Base-by-base conservation (phyloP, 306 rosid genomes). In the Casuarina equisetifolia region DNA sequence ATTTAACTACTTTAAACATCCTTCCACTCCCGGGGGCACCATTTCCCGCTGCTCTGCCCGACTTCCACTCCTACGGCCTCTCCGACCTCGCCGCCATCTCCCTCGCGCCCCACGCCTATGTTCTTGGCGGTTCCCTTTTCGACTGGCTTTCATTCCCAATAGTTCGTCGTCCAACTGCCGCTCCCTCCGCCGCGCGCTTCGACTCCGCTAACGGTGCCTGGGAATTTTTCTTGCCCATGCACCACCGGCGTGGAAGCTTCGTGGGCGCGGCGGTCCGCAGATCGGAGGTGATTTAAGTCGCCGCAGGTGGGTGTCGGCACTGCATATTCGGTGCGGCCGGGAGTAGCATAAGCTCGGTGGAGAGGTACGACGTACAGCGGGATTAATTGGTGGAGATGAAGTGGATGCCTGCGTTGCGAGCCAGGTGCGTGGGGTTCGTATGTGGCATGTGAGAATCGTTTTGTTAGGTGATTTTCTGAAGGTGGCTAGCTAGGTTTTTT, bases 141-240 rank as follows among this genome's bases (percentile, higher is more conserved):
- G 98, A 94, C 74, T 81, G 95, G 4, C 92, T 97, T n/a, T 94
- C 98, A 8, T 94, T 85, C 75, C 98, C 98, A 6, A 85, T 94
- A 42, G 87, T 89, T 52, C 96, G 32, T 25, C 32, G 93, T 1
- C 98, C 98, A 13, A 77, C 95, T 1, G 80, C 97, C 0, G 79
- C 97, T 1, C 66, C 89, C 1, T 54, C 90, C 1, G 82, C 86
- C 8, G 89, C 86, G 70, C 86, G 97, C 10, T 91, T 90, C 49
- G 91, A 85, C 63, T 78, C 90, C 52, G 13, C 44, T 35, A 69
- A 88, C 67, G 83, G 74, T 39, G 39, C 81, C 0, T 94, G 98
- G 98, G 89, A 87, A 45, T 15, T 69, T 62, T 86, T 90, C 15
- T 73, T 97, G 2, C 82, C 91, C 3, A 94, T 92, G 98, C 69